Evolutionary conservation across 495 filamentous ascomycete species (phyloP).

Genomic region (Talaromyces wortmannii): DNA sequence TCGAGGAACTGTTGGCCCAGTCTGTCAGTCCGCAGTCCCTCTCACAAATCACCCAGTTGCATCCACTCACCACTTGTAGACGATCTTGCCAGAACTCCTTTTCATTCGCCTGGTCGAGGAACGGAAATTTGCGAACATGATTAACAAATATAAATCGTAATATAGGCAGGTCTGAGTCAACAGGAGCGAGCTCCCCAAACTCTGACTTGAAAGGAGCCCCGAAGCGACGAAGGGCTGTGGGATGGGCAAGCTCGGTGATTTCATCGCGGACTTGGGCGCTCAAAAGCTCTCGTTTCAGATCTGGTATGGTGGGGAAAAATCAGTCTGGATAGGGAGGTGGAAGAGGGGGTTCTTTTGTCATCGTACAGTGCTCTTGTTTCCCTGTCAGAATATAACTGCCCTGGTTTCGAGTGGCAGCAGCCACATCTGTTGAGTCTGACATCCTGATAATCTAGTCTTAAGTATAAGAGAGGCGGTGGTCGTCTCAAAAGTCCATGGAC

Average conservation of each 20-base stretch:
- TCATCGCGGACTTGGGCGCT: slow-evolving; percentile 83
- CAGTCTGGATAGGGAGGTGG: neutral
- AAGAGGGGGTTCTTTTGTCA: neutral
- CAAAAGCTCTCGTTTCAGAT: slow-evolving; percentile 93
- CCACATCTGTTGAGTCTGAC: neutral
- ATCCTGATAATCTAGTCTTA: too few species aligned
- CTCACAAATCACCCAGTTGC: too few species aligned
- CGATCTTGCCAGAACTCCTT: slow-evolving; percentile 99
- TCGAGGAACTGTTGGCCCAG: slow-evolving; percentile 70
- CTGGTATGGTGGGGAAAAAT: slow-evolving; percentile 40
- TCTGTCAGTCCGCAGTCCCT: neutral
- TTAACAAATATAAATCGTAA: slow-evolving; percentile 97
- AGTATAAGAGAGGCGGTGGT: too few species aligned
- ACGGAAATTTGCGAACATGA: slow-evolving; percentile 95
- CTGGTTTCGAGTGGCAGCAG: neutral
- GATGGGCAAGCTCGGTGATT: slow-evolving; percentile 85
- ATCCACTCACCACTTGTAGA: slow-evolving; percentile 73
- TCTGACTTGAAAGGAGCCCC: slow-evolving; percentile 92
- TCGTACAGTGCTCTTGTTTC: slow-evolving; percentile 95
- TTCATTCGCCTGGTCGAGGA: slow-evolving; percentile 89
- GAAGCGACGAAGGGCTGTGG: slow-evolving; percentile 90
- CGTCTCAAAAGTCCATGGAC: too few species aligned
- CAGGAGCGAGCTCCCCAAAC: slow-evolving; percentile 83
- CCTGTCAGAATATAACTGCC: slow-evolving; percentile 64
- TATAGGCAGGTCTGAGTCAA: slow-evolving; percentile 91